Evolutionary conservation across 1,139 yeast genomes (phyloP).

Genomic region (Kodamaea fungicola): DNA sequence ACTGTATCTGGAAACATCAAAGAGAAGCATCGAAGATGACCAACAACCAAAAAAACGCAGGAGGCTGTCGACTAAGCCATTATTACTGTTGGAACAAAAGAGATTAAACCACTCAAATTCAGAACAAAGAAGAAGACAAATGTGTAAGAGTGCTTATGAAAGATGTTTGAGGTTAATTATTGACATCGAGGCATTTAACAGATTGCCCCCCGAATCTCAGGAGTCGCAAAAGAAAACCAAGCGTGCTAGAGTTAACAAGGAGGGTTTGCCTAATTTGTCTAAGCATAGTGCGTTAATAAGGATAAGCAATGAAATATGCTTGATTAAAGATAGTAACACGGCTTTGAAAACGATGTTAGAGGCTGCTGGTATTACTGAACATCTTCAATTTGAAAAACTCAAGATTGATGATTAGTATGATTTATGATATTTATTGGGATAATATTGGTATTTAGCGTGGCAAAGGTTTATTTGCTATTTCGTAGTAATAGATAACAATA

Average conservation of each 20-base stretch:
- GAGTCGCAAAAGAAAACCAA: conserved; percentile 34
- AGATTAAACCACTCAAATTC: conserved; percentile 69
- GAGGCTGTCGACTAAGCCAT: conserved; percentile 40
- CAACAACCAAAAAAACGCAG: conserved; percentile 22
- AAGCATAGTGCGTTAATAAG: conserved; percentile 46
- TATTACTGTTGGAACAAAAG: conserved; percentile 62
- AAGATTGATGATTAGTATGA: conserved; percentile 4
- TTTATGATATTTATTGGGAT: conserved; percentile 2
- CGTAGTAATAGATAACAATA: no score
- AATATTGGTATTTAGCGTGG: neutral
- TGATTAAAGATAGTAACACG: conserved; percentile 35
- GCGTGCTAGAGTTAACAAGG: conserved; percentile 41
- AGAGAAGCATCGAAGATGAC: conserved; percentile 13
- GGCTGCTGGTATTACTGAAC: conserved; percentile 11
- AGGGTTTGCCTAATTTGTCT: conserved; percentile 46
- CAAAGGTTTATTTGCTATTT: no score
- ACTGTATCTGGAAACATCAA: conserved; percentile 7
- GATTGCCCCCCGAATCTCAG: conserved; percentile 16
- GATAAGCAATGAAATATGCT: conserved; percentile 38
- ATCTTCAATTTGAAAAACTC: conserved; percentile 8
- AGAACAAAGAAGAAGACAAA: conserved; percentile 72
- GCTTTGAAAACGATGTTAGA: conserved; percentile 22
- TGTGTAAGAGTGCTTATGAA: conserved; percentile 65
- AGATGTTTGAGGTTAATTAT: conserved; percentile 42
- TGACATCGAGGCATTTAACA: conserved; percentile 39